These are phyloP conservation scores for Clonostachys byssicola DNA, from an alignment of 2,329 filamentous ascomycete genomes.

Conservation along the genomic window DNA sequence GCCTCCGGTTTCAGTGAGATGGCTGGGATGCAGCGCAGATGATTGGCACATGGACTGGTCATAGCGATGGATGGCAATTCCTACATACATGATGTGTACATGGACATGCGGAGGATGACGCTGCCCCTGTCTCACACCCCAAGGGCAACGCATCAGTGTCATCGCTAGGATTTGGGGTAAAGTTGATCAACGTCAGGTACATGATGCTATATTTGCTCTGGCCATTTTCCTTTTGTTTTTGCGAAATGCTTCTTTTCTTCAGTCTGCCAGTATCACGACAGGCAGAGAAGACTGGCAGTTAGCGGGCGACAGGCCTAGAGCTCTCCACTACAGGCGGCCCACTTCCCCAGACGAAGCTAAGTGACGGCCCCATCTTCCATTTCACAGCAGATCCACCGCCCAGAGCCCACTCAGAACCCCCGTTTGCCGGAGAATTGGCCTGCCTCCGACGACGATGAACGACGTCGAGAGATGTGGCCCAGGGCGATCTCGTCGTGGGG, in stretches of 20 bases:
- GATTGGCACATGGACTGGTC: too few relatives aligned
- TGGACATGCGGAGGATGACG: too few relatives aligned
- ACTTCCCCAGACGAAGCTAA: constrained; percentile 6
- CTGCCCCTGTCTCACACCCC: too few relatives aligned
- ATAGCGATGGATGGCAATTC: too few relatives aligned
- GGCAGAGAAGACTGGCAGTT: too few relatives aligned
- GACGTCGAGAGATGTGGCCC: too few relatives aligned
- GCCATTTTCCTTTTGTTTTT: background rate
- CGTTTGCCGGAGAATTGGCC: constrained; percentile 2
- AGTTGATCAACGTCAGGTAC: background rate
- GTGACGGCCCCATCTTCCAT: background rate
- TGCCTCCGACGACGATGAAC: too few relatives aligned
- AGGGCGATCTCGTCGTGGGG: too few relatives aligned
- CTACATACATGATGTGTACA: too few relatives aligned
- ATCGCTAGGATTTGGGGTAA: background rate
- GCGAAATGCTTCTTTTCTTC: too few relatives aligned
- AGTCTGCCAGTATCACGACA: background rate
- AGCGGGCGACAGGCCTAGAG: background rate
- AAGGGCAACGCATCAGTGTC: background rate
- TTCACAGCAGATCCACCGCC: background rate
- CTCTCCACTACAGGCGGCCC: background rate
- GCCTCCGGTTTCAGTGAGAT: too few relatives aligned
- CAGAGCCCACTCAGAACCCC: constrained; percentile 1
- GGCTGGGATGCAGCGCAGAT: too few relatives aligned
- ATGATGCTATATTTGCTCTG: background rate